These are phyloP conservation scores for Lipomyces japonicus DNA, from an alignment of 805 yeast species.

Conservation along the genomic window DNA sequence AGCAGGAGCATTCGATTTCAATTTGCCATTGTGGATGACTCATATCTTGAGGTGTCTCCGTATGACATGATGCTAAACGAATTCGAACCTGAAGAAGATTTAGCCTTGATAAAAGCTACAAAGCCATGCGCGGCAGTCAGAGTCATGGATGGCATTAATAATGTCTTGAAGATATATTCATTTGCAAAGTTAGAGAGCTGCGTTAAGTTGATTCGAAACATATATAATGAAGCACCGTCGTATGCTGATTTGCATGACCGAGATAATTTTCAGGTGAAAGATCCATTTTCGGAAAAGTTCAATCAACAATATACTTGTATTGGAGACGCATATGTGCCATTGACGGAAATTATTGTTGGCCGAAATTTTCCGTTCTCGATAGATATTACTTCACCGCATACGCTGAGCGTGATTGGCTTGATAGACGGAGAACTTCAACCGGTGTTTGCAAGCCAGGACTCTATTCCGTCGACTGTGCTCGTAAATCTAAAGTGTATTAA, in stretches of 20 bases:
- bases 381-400: slow-evolving; percentile 31
- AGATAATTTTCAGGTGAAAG: background rate
- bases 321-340: slow-evolving; percentile 24
- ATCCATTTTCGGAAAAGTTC: slow-evolving; percentile 10
- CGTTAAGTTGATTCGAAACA: slow-evolving; percentile 16
- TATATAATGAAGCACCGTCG: slow-evolving; percentile 19
- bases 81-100: slow-evolving; percentile 26
- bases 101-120: background rate
- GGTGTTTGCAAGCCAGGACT: background rate
- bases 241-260: slow-evolving; percentile 8
- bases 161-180: slow-evolving; percentile 24
- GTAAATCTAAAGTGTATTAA: slow-evolving; percentile 14
- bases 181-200: slow-evolving; percentile 16
- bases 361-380: slow-evolving; percentile 5
- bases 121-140: slow-evolving; percentile 31
- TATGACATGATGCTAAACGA: slow-evolving; percentile 23
- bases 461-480: slow-evolving; percentile 1
- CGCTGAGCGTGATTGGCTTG: slow-evolving; percentile 27
- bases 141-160: slow-evolving; percentile 22
- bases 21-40: slow-evolving; percentile 23
- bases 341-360: slow-evolving; percentile 10
- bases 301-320: slow-evolving; percentile 7
- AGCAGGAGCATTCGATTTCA: slow-evolving; percentile 36
- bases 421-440: slow-evolving; percentile 16
- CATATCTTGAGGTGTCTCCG: slow-evolving; percentile 13